phyloP scores from a whole-genome alignment of 2,329 filamentous ascomycete species.

The Aspergillus flavus region DNA sequence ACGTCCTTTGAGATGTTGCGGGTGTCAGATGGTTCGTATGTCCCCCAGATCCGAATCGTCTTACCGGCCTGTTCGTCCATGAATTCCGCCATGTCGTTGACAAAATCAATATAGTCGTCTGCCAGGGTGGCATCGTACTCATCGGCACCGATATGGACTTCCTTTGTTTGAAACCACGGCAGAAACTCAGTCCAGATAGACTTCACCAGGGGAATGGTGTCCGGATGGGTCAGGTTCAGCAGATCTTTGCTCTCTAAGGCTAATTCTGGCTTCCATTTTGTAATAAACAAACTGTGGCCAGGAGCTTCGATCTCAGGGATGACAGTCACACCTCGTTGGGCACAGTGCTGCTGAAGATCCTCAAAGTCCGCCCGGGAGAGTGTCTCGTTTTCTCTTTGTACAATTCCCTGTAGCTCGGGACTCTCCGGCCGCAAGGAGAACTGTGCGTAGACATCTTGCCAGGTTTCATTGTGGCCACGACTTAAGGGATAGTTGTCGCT shows the following conservation, averaged over 20 bases:
- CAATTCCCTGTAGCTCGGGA: constrained; percentile 52
- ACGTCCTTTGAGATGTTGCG: constrained; percentile 49
- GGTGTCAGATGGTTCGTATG: constrained; percentile 50
- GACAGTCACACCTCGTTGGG: constrained; percentile 58
- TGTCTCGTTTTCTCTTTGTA: constrained; percentile 57
- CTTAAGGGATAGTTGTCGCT: constrained; percentile 59
- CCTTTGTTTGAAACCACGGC: constrained; percentile 59
- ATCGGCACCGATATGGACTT: constrained; percentile 60
- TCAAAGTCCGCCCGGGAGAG: constrained; percentile 56
- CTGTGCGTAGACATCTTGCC: constrained; percentile 55
- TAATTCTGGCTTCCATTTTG: constrained; percentile 62
- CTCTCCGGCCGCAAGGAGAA: constrained; percentile 59
- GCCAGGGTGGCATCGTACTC: constrained; percentile 53
- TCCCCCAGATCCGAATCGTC: constrained; percentile 59
- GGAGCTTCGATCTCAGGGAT: constrained; percentile 64
- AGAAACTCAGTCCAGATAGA: constrained; percentile 58
- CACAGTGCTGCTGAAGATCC: constrained; percentile 56
- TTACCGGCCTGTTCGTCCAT: constrained; percentile 49
- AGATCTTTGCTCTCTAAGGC: constrained; percentile 54
- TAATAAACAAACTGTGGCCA: constrained; percentile 59
- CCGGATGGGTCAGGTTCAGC: constrained; percentile 59
- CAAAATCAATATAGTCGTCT: constrained; percentile 56
- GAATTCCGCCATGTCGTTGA: constrained; percentile 55
- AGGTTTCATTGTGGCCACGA: constrained; percentile 52
- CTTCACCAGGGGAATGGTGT: constrained; percentile 57